Evolutionary conservation across 2,329 filamentous ascomycete genomes (phyloP), one percentile per base, ranked within the genome.

Genomic region (Seiridium unicorne): DNA sequence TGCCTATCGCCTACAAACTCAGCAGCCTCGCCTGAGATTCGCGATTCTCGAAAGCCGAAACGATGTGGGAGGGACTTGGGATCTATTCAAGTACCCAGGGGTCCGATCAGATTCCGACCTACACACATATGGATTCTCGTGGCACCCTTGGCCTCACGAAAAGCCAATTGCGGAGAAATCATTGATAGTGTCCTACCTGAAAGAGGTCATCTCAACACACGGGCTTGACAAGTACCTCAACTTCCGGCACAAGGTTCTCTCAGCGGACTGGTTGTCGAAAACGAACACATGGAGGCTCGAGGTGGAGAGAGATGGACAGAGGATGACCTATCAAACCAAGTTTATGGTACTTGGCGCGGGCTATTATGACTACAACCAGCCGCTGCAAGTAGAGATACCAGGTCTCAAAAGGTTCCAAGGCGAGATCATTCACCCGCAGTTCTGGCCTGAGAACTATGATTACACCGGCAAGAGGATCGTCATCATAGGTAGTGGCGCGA

Each of bases 401-500:
- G 89, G 89, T 0, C 78, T 93, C 9, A 79, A 88, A 1, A 78
- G 79, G 18, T 93, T 93, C 76, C 18, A 68, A 8, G 79, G 82
- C 47, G 73, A 78, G 49, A 74, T 84, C n/a, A 74, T 87, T 10
- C 87, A 90, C 65, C 87, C 87, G 1, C 87, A 90, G 66, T 89
- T 89, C 75, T 93, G 90, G 90, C 89, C 89, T 0, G 77, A 88
- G 60, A 79, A 86, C 55, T 75, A 90, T 38, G 82, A 90, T 67
- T 90, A 89, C 69, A 73, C 79, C 3, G 79, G 80, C 69, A 92
- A 93, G 73, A 83, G 85, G 47, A 78, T 94, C 31, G 83, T 92
- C 42, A 79, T 94, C 58, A 84, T 94, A 62, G 91, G 91, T 9
- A 89, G 84, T 13, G 92, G 92, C 3, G 92, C 92, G 2, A 96